Percentiles rank a stretch among this genome's conserved stretches.
phyloP scores from a whole-genome alignment of 495 filamentous ascomycete species.

The Terfezia boudieri region DNA sequence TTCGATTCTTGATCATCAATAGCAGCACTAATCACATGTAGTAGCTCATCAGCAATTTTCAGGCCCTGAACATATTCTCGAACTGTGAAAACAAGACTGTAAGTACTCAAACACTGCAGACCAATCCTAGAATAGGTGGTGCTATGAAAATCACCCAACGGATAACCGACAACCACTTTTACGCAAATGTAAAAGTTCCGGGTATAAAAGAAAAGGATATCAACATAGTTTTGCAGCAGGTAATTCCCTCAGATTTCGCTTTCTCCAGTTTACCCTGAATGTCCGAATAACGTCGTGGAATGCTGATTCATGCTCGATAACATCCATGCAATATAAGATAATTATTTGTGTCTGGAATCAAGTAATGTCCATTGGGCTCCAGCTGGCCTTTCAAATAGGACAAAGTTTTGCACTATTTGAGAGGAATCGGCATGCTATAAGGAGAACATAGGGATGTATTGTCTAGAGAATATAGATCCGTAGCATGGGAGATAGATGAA shows the following conservation, averaged over 20 bases:
- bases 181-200: too few relatives aligned
- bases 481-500: too few relatives aligned
- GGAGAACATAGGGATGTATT: too few relatives aligned
- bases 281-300: constrained; percentile 84
- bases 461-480: too few relatives aligned
- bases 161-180: too few relatives aligned
- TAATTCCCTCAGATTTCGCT: constrained; percentile 51
- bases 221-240: constrained; percentile 15
- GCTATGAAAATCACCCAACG: too few relatives aligned
- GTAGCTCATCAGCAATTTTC: constrained; percentile 56
- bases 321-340: constrained; percentile 87
- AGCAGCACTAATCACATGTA: constrained; percentile 84
- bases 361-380: constrained; percentile 83
- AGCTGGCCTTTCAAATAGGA: constrained; percentile 69
- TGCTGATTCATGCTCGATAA: constrained; percentile 74
- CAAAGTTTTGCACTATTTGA: constrained; percentile 44
- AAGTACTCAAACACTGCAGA: neutral
- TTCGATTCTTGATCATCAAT: constrained; percentile 42
- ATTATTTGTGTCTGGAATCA: constrained; percentile 90
- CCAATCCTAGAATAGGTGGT: too few relatives aligned
- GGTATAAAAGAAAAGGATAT: too few relatives aligned
- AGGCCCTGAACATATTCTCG: constrained; percentile 61
- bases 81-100: constrained; percentile 22
- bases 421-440: constrained; percentile 1
- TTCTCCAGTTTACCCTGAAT: constrained; percentile 72